Conservation (phyloP, 1,284 basidiomycete genomes). For the Cutaneotrichosporon sp. region DNA sequence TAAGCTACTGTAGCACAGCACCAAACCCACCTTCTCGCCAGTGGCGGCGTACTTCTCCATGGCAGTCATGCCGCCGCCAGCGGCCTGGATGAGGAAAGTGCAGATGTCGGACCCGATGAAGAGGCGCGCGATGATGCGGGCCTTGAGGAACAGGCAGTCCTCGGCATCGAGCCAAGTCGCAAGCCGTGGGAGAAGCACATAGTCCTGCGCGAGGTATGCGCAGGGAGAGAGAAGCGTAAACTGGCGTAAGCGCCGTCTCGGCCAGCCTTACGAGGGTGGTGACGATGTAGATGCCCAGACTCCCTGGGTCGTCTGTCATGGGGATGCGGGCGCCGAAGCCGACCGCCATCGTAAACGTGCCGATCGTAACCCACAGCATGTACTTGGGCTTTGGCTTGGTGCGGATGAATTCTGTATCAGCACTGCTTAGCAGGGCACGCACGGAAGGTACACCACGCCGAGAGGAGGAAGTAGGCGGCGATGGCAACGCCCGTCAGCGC, state of each 20-base stretch:
- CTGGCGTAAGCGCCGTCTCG: conserved; percentile 11
- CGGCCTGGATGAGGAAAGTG: conserved; percentile 65
- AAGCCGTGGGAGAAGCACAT: conserved; percentile 66
- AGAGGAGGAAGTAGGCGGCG: conserved; percentile 20
- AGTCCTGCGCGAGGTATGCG: conserved; percentile 70
- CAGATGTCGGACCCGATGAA: conserved; percentile 59
- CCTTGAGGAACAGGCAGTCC: conserved; percentile 42
- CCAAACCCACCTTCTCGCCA: conserved; percentile 44
- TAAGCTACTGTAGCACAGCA: neutral
- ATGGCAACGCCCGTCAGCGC: conserved; percentile 23
- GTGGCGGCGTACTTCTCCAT: conserved; percentile 28
- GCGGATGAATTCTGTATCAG: neutral
- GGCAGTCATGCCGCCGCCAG: conserved; percentile 50
- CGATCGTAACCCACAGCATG: conserved; percentile 7
- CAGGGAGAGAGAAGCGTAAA: conserved; percentile 58
- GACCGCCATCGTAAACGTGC: neutral
- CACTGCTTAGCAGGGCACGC: conserved; percentile 10
- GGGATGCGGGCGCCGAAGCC: neutral
- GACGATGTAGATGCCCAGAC: conserved; percentile 58
- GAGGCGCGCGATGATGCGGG: conserved; percentile 30
- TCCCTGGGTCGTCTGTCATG: neutral
- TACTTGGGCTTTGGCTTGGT: conserved; percentile 2
- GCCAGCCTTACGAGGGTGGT: conserved; percentile 55
- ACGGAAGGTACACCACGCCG: conserved; percentile 25
- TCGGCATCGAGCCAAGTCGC: conserved; percentile 60